Evolutionary conservation across 2,329 filamentous ascomycete genomes (phyloP).

Genomic region (Trichophyton equinum): DNA sequence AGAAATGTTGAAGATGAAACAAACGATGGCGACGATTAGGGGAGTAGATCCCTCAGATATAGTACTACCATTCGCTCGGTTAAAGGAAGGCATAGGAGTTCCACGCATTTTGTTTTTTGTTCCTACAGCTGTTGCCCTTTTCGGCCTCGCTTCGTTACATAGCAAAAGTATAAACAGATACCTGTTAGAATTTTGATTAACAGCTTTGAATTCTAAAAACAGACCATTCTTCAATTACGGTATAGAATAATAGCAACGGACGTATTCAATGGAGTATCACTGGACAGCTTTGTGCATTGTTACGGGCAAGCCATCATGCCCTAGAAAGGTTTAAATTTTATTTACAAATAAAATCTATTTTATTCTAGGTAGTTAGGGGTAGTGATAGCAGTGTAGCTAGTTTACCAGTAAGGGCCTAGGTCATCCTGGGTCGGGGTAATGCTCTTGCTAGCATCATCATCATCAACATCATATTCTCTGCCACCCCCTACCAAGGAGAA

Average conservation of each 20-base stretch:
- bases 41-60: no score
- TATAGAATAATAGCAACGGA: neutral
- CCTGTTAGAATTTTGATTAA: neutral
- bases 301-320: no score
- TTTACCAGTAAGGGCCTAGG: neutral
- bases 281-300: no score
- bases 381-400: neutral
- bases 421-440: neutral
- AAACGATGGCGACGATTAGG: neutral
- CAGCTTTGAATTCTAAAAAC: neutral
- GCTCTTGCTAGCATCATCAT: neutral
- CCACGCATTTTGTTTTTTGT: no score
- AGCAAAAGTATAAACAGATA: neutral
- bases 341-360: neutral
- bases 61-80: neutral
- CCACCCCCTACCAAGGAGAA: neutral
- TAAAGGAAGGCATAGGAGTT: no score
- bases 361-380: neutral
- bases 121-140: neutral
- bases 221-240: neutral
- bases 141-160: neutral
- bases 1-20: constrained; percentile 19
- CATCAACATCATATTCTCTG: neutral
- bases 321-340: neutral
- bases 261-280: no score